phyloP scores from a whole-genome alignment of 768 basidiomycete species.

The Lactarius deliciosus region DNA sequence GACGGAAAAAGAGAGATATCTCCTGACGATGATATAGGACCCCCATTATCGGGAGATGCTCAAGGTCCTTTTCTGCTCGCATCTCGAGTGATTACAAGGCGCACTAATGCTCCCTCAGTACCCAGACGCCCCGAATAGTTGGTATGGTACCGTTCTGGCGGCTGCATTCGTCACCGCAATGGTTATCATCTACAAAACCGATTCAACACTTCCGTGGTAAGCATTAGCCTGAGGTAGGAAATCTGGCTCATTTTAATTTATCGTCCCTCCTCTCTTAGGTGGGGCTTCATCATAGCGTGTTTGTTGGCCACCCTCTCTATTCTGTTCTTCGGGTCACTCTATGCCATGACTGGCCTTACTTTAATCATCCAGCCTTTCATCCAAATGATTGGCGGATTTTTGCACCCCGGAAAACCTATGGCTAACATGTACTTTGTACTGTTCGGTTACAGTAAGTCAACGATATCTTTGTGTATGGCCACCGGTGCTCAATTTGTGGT shows the following conservation, averaged over 20 bases:
- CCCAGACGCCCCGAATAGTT: conserved; percentile 37
- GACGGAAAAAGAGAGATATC: conserved; percentile 36
- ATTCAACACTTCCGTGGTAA: conserved; percentile 51
- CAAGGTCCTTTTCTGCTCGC: conserved; percentile 37
- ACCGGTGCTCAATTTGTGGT: background rate
- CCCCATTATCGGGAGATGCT: conserved; percentile 53
- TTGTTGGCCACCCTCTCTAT: conserved; percentile 46
- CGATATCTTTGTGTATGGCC: background rate
- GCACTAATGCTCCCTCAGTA: conserved; percentile 33
- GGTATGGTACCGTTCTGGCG: conserved; percentile 36
- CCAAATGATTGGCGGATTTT: conserved; percentile 45
- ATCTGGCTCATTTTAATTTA: background rate
- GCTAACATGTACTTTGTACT: conserved; percentile 45
- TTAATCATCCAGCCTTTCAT: conserved; percentile 52
- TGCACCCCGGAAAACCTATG: conserved; percentile 38
- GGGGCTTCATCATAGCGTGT: conserved; percentile 47
- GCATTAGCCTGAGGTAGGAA: background rate
- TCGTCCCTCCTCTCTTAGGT: conserved; percentile 31
- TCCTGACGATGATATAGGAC: conserved; percentile 45
- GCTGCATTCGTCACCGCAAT: conserved; percentile 39
- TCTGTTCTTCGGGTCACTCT: conserved; percentile 47
- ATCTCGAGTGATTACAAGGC: background rate
- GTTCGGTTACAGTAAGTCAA: conserved; percentile 44
- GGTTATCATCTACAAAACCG: conserved; percentile 47
- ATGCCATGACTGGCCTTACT: conserved; percentile 47